These are phyloP conservation scores for Periglandula ipomoeae DNA, from an alignment of 2,329 filamentous ascomycete species.

Conservation along the genomic window DNA sequence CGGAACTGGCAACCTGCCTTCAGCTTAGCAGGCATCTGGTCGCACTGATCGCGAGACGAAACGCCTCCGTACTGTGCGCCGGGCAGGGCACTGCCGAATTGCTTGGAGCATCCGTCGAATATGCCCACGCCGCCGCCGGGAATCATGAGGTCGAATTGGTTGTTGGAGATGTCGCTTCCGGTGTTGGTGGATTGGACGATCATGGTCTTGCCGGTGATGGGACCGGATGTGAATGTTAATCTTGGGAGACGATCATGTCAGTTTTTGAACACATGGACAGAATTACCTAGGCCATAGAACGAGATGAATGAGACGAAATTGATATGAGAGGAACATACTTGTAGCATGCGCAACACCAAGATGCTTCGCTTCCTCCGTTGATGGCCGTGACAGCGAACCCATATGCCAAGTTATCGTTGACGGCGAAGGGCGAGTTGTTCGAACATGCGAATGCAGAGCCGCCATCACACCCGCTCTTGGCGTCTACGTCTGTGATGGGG, in stretches of 20 bases:
- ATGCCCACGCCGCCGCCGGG: slow-evolving; percentile 47
- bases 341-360: slow-evolving; percentile 61
- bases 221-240: slow-evolving; percentile 41
- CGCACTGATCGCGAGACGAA: slow-evolving; percentile 39
- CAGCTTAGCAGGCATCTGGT: slow-evolving; percentile 41
- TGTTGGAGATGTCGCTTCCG: slow-evolving; percentile 21
- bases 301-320: not conserved
- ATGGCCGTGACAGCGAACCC: slow-evolving; percentile 56
- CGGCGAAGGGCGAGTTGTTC: slow-evolving; percentile 52
- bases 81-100: slow-evolving; percentile 31
- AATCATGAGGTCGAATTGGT: slow-evolving; percentile 37
- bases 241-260: slow-evolving; percentile 8
- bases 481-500: slow-evolving; percentile 39
- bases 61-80: slow-evolving; percentile 52
- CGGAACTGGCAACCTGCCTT: slow-evolving; percentile 53
- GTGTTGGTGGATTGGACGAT: slow-evolving; percentile 57
- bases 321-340: slow-evolving; percentile 26
- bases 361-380: slow-evolving; percentile 42
- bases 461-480: slow-evolving; percentile 45
- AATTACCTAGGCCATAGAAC: not conserved
- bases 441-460: slow-evolving; percentile 53
- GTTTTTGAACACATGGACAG: not conserved
- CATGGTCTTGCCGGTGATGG: slow-evolving; percentile 51
- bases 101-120: slow-evolving; percentile 40
- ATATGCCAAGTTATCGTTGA: slow-evolving; percentile 49